Base-by-base conservation (phyloP, 805 yeast species). In the Saccharomycopsis sp. region DNA sequence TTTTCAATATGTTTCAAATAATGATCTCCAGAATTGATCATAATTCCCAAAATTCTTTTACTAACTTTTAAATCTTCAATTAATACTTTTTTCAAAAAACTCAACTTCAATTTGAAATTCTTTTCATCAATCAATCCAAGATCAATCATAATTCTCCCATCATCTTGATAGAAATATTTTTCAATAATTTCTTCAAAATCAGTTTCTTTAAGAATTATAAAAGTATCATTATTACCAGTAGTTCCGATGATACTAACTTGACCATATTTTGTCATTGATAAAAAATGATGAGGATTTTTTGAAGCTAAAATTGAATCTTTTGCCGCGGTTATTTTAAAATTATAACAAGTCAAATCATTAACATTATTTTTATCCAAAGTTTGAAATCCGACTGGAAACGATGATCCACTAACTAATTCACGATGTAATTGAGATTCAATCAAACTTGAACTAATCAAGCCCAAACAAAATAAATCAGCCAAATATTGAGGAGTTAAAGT, bases 401-500 rank as follows among this genome's bases (percentile, higher is more conserved):
- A 66, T 18, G 62, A 52, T 1, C 76, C 76, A 5, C 73, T 67
- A n/a, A 63, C 64, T 42, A 70, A 51, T 47, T 70, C 76, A 44
- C 75, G 53, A 56, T 70, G 74, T 41, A 66, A 51, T 50, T 69
- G 75, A 21, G 70, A 66, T 52, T 71, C 76, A 23, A 63, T 48
- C 31, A 67, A 57, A 3, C 66, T 56, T 2, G 71, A 59, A 25
- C 66, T 62, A 5, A 71, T 60, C 23, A 68, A 48, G 0, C 71
- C 71, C 20, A 69, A 47, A 45, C 70, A 58, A 50, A 61, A 67
- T 42, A 69, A 53, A 50, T 72, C 78, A 1, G 70, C 56, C 35
- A 66, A 60, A 52, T 66, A 71, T 43, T 70, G 74, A 1, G 75
- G 74, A 2, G 73, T 62, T 28, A 72, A 58, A 2, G 72, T 67